Base-by-base conservation (phyloP, 345 rosid species). In the Mallotus nudiflorus region DNA sequence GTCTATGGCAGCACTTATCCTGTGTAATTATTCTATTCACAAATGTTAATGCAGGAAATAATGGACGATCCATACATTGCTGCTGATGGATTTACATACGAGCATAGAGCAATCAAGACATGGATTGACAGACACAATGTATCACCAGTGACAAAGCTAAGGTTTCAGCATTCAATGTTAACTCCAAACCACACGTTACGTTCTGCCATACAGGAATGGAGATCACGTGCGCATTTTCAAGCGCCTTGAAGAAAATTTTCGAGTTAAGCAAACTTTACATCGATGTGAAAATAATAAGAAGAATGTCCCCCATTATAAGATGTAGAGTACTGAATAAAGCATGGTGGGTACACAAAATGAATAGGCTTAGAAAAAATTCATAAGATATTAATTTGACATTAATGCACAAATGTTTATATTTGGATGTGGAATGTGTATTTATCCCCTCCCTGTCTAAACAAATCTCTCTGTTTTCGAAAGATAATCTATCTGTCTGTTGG, bases 61-160 rank as follows among this genome's bases (percentile, higher is more conserved):
- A 91, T 89, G 94, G 94, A 85, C 62, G 90, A 93, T 74, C 98
- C 98, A n/a, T 80, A 83, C 73, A 82, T 91, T 77, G 92, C 96
- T 39, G 91, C 88, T 16, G 97, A 93, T 82, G 96, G 98, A 65
- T 91, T 89, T 78, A 86, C 96, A 0, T 93, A 93, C 11, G 97
- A 93, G 81, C 86, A 79, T 22, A 73, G 67, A 80, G 96, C 94
- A 28, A 91, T 93, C 12, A 82, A 80, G 66, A 87, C 85, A 1
- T 93, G 97, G 98, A 82, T 88, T 54, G 84, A 74, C 45, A 87
- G 75, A 74, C 84, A 88, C 82, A 73, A 80, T 10, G 82, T 88
- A 33, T 93, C 98, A 50, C 96, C 96, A 0, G 94, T 88, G 62
- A 85, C 98, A 73, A 91, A 84, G 76, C 80, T 74, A 46, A 58